These are phyloP conservation scores for Euphrasia confusa DNA, from an alignment of 257 asterid species.

Conservation along the genomic window DNA sequence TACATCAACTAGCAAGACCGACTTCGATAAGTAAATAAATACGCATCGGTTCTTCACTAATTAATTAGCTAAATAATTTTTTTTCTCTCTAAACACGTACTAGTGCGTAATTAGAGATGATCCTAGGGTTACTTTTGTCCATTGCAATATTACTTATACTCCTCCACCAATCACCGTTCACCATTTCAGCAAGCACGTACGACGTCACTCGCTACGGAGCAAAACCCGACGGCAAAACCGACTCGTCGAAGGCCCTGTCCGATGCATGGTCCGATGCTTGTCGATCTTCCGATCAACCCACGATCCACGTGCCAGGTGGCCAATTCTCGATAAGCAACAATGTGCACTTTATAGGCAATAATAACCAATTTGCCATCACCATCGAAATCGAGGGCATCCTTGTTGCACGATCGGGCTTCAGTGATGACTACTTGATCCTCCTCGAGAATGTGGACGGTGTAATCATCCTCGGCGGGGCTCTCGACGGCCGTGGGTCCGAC, in stretches of 20 bases:
- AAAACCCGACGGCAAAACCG: conserved; percentile 37
- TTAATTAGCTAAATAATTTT: no score
- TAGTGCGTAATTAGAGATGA: no score
- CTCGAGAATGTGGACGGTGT: conserved; percentile 43
- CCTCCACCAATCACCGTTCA: no score
- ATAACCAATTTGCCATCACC: conserved; percentile 26
- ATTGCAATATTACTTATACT: no score
- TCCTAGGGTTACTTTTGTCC: no score
- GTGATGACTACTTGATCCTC: conserved; percentile 36
- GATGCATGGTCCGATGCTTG: conserved; percentile 64
- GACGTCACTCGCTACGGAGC: conserved; percentile 47
- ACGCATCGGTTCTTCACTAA: no score
- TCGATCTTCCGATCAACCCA: conserved; percentile 33
- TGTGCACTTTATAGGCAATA: conserved; percentile 40
- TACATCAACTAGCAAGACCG: no score
- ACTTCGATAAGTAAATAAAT: no score
- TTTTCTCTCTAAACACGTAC: no score
- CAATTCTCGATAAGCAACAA: conserved; percentile 27
- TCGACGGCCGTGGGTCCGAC: conserved; percentile 50
- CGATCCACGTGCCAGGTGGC: conserved; percentile 47
- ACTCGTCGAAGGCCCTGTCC: conserved; percentile 39
- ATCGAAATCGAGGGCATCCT: conserved; percentile 45
- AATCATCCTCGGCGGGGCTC: conserved; percentile 46
- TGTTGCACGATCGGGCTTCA: conserved; percentile 46
- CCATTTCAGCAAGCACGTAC: neutral